phyloP scores from a whole-genome alignment of 768 basidiomycete genomes.

The Neoboletus subvelutipes region DNA sequence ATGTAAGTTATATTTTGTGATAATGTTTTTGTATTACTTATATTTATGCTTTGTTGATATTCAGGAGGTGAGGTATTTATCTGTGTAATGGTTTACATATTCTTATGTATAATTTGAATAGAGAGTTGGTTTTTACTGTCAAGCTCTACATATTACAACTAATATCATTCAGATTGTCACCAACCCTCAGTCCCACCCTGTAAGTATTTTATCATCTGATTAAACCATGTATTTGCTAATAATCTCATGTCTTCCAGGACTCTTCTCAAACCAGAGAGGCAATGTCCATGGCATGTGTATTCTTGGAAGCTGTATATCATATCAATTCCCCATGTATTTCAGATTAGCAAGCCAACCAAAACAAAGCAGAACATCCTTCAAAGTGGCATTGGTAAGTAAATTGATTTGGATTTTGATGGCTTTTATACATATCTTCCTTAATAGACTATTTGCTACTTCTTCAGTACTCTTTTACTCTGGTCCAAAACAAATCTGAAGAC shows the following conservation, averaged over 20 bases:
- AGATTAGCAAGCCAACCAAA: not conserved
- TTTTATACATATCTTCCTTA: not conserved
- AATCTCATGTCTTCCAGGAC: not conserved
- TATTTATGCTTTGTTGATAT: not conserved
- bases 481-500: not conserved
- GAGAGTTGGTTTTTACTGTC: not conserved
- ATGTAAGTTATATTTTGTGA: not conserved
- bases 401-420: not conserved
- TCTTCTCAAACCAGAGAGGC: not conserved
- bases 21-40: not conserved
- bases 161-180: not conserved
- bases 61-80: not conserved
- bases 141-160: not conserved
- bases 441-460: not conserved
- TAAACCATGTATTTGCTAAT: not conserved
- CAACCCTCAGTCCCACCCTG: not conserved
- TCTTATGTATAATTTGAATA: not conserved
- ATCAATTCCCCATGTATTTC: not conserved
- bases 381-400: not conserved
- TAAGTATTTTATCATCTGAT: not conserved
- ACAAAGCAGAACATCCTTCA: not conserved
- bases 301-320: not conserved
- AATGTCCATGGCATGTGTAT: not conserved
- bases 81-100: not conserved
- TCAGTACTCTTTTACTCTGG: not conserved